Conservation (phyloP, 1,284 basidiomycete genomes). For the Ceratobasidium sp. region DNA sequence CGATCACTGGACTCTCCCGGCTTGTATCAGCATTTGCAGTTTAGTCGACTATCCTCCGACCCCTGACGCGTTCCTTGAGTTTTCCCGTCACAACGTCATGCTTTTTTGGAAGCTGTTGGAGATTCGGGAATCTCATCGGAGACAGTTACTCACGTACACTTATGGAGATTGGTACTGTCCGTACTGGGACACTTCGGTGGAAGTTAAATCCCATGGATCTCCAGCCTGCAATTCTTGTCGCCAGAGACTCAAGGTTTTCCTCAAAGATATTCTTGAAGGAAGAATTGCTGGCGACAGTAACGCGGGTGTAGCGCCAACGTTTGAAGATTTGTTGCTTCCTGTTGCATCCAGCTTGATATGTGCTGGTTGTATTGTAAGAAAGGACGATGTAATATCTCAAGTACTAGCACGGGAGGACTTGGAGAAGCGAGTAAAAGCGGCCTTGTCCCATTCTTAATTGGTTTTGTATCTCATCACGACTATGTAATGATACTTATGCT, state of each 20-base stretch:
- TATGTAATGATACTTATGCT: conserved; percentile 45
- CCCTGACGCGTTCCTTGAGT: background rate
- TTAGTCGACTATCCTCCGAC: background rate
- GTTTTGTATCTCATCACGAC: no score
- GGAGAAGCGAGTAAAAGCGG: background rate
- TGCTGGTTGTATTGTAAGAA: background rate
- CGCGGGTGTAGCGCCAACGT: no score
- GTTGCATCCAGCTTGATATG: background rate
- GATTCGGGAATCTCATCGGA: no score
- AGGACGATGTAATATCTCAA: background rate
- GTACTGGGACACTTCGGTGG: no score
- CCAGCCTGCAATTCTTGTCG: background rate
- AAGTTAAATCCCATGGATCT: no score
- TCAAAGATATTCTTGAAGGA: background rate
- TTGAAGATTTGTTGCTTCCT: no score
- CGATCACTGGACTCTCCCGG: background rate
- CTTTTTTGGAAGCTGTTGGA: background rate
- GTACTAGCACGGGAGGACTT: background rate
- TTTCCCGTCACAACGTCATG: background rate
- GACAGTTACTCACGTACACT: no score
- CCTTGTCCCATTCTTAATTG: conserved; percentile 41
- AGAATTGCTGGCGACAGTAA: background rate
- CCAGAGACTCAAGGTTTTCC: background rate
- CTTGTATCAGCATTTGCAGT: conserved; percentile 3
- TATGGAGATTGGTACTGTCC: no score